These are phyloP conservation scores for Nicotiana tomentosiformis DNA, from an alignment of 257 asterid species.

Conservation along the genomic window DNA sequence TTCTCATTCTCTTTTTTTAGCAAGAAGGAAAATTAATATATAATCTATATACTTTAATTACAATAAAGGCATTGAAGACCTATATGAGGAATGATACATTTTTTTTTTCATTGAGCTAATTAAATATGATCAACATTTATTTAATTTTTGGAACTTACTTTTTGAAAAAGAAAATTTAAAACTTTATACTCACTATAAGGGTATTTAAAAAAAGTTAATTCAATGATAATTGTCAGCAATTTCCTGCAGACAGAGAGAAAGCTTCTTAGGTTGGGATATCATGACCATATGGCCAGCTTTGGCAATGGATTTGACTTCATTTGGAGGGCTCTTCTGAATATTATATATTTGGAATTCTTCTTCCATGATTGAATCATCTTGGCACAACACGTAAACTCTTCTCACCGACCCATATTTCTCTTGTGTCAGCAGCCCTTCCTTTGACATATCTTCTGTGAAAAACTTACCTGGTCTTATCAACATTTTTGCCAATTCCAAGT, in stretches of 20 bases:
- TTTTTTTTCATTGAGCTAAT: no score
- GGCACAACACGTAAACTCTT: slow-evolving; percentile 39
- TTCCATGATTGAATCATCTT: slow-evolving; percentile 36
- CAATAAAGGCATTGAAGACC: no score
- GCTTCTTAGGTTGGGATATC: slow-evolving; percentile 35
- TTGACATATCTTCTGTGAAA: slow-evolving; percentile 33
- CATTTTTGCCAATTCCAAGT: slow-evolving; percentile 50
- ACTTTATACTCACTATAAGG: no score
- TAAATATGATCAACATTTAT: no score
- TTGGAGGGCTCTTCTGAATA: slow-evolving; percentile 36
- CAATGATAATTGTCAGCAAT: slow-evolving; percentile 16
- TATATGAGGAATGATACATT: no score
- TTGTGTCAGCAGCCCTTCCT: slow-evolving; percentile 25
- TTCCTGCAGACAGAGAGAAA: slow-evolving; percentile 25
- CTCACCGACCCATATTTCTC: slow-evolving; percentile 43
- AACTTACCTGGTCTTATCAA: slow-evolving; percentile 34
- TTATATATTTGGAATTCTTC: slow-evolving; percentile 46
- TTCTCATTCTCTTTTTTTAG: no score
- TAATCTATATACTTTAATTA: no score
- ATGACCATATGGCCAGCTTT: slow-evolving; percentile 55
- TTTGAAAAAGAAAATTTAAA: no score
- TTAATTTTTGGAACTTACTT: no score
- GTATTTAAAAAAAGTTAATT: neutral
- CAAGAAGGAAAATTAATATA: no score
- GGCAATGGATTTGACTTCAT: slow-evolving; percentile 30